Percentiles rank a stretch among this genome's conserved stretches.
phyloP scores from a whole-genome alignment of 2,329 filamentous ascomycete genomes.

The Rhinocladiella similis region DNA sequence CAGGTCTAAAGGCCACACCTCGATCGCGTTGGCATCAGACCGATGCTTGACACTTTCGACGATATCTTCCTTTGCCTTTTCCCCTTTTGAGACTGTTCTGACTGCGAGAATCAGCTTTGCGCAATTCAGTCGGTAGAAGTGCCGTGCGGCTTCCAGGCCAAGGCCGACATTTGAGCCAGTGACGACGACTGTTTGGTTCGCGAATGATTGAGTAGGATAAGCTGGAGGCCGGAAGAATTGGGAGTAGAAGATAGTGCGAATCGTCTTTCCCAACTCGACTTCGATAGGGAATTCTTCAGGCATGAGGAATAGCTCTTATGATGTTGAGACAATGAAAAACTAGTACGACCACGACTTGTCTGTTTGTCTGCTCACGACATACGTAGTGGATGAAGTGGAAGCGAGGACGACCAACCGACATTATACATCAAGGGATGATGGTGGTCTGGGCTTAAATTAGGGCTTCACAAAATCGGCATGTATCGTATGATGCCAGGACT shows the following conservation, averaged over 20 bases:
- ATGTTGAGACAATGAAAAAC: too few species aligned
- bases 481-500: too few species aligned
- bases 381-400: too few species aligned
- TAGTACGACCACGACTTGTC: too few species aligned
- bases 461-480: too few species aligned
- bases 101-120: slow-evolving; percentile 48
- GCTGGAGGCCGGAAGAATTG: slow-evolving; percentile 24
- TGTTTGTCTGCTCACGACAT: too few species aligned
- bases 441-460: too few species aligned
- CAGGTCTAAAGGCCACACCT: slow-evolving; percentile 51
- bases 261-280: not conserved
- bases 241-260: slow-evolving; percentile 20
- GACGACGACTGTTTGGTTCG: slow-evolving; percentile 43
- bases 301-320: slow-evolving; percentile 2
- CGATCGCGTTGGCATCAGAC: slow-evolving; percentile 32
- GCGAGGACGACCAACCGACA: too few species aligned
- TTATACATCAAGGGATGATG: too few species aligned
- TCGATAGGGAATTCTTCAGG: slow-evolving; percentile 15
- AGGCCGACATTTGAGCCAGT: slow-evolving; percentile 52
- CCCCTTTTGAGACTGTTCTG: slow-evolving; percentile 45
- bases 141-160: slow-evolving; percentile 47
- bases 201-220: slow-evolving; percentile 19
- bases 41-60: slow-evolving; percentile 33
- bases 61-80: slow-evolving; percentile 45
- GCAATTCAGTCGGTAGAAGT: slow-evolving; percentile 43